Percentiles rank a stretch among this genome's conserved stretches.
These are phyloP conservation scores for Scorias spongiosa DNA, from an alignment of 2,329 filamentous ascomycete species.

Conservation along the genomic window DNA sequence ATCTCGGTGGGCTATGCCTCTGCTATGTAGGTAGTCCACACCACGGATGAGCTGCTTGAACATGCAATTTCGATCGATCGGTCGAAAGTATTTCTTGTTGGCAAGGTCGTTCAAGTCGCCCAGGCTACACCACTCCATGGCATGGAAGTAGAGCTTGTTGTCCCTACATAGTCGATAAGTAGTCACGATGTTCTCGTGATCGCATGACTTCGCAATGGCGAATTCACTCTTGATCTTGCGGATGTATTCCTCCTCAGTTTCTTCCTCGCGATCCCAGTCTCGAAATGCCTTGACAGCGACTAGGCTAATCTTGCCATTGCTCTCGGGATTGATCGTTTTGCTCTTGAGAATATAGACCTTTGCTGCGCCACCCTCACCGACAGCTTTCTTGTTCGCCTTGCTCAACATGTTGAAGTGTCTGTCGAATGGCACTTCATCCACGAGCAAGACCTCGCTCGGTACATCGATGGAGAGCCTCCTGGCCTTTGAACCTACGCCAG, in stretches of 20 bases:
- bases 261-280: constrained; percentile 53
- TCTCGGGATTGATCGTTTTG: constrained; percentile 40
- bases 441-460: constrained; percentile 13
- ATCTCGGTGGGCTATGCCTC: constrained; percentile 80
- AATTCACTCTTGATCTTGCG: constrained; percentile 87
- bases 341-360: constrained; percentile 68
- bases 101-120: constrained; percentile 69
- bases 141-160: constrained; percentile 69
- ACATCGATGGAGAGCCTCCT: constrained; percentile 17
- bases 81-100: constrained; percentile 49
- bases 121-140: constrained; percentile 81
- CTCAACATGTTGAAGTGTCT: constrained; percentile 45
- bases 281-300: constrained; percentile 85
- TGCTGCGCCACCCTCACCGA: constrained; percentile 72
- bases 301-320: constrained; percentile 34
- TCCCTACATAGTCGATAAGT: constrained; percentile 56
- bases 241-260: constrained; percentile 53
- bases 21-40: constrained; percentile 63
- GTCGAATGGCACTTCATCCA: constrained; percentile 29
- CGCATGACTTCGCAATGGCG: constrained; percentile 69
- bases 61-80: constrained; percentile 60
- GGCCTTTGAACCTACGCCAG: constrained; percentile 21
- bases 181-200: constrained; percentile 78
- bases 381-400: constrained; percentile 55
- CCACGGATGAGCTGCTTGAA: constrained; percentile 83